Percentiles rank a stretch among this genome's conserved stretches.
phyloP scores from a whole-genome alignment of 2,329 filamentous ascomycete species.

The Orbilia quercus region DNA sequence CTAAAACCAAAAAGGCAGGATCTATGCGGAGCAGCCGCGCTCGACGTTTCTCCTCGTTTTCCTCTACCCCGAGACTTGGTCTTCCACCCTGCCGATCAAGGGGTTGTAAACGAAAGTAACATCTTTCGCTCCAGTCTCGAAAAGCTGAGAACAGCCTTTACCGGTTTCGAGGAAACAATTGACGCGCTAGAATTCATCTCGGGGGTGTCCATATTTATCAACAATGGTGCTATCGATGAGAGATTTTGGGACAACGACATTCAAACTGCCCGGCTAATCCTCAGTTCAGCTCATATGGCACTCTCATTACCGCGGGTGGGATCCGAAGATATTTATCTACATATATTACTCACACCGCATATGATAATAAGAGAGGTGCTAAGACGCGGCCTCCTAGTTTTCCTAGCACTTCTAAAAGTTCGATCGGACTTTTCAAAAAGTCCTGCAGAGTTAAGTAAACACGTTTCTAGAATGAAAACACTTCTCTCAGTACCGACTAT shows the following conservation, averaged over 20 bases:
- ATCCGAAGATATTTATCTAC: slow-evolving; percentile 18
- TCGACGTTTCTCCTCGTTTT: slow-evolving; percentile 19
- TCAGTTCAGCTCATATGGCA: slow-evolving; percentile 16
- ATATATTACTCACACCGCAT: slow-evolving; percentile 15
- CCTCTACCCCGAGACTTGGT: slow-evolving; percentile 16
- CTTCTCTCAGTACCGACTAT: slow-evolving; percentile 10
- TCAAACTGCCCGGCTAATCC: slow-evolving; percentile 22
- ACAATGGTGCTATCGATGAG: slow-evolving; percentile 14
- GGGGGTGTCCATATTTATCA: slow-evolving; percentile 18
- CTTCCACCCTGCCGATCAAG: slow-evolving; percentile 13
- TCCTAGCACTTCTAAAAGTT: slow-evolving; percentile 25
- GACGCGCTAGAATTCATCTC: slow-evolving; percentile 19
- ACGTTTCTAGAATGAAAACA: slow-evolving; percentile 9
- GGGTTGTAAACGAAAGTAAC: slow-evolving; percentile 7
- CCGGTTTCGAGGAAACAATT: slow-evolving; percentile 16
- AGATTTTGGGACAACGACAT: slow-evolving; percentile 33
- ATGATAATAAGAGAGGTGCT: slow-evolving; percentile 26
- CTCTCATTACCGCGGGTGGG: slow-evolving; percentile 20
- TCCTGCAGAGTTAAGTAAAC: slow-evolving; percentile 11
- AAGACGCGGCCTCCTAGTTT: slow-evolving; percentile 21
- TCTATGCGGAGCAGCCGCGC: slow-evolving; percentile 21
- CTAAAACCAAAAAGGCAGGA: slow-evolving; percentile 28
- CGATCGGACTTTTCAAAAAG: slow-evolving; percentile 21
- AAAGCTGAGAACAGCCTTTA: not conserved
- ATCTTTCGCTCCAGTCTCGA: slow-evolving; percentile 24